Percentiles rank a stretch among this genome's conserved stretches.
Conservation (phyloP, 1,139 yeast species). For the Candida pseudoviswanathii region DNA sequence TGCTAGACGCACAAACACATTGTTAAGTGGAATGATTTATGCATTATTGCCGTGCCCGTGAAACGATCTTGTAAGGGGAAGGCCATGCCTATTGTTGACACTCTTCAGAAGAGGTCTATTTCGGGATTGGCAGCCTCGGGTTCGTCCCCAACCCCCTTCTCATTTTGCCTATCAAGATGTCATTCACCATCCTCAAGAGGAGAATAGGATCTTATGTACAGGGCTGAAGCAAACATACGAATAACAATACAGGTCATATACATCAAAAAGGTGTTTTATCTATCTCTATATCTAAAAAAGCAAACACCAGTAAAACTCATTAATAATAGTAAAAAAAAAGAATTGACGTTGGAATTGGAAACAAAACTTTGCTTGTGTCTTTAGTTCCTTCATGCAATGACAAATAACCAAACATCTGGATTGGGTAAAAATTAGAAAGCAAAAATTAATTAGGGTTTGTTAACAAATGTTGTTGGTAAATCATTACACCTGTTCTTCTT, state of each 20-base stretch:
- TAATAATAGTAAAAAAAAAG: neutral
- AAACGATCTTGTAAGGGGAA: constrained; percentile 1
- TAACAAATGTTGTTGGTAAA: neutral
- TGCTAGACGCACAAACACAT: neutral
- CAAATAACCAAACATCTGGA: too few relatives aligned
- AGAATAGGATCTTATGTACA: too few relatives aligned
- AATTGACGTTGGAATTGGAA: neutral
- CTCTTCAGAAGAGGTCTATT: neutral
- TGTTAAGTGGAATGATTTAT: neutral
- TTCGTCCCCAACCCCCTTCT: too few relatives aligned
- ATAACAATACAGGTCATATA: neutral
- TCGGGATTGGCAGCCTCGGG: constrained; percentile 1
- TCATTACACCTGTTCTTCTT: constrained; percentile 25
- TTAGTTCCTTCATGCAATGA: too few relatives aligned
- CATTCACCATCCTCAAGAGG: neutral
- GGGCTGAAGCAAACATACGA: too few relatives aligned
- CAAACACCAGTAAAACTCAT: neutral
- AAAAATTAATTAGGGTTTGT: neutral
- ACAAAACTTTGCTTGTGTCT: too few relatives aligned
- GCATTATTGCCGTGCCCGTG: neutral
- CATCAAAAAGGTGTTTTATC: constrained; percentile 1
- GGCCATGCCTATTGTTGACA: neutral
- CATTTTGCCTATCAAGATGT: neutral
- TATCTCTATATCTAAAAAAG: constrained; percentile 3
- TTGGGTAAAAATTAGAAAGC: too few relatives aligned